A percentile compares a stretch with the other conserved stretches of the same genome.
phyloP scores from a whole-genome alignment of 441 rosid species.

The Cnidoscolus chayamansa region DNA sequence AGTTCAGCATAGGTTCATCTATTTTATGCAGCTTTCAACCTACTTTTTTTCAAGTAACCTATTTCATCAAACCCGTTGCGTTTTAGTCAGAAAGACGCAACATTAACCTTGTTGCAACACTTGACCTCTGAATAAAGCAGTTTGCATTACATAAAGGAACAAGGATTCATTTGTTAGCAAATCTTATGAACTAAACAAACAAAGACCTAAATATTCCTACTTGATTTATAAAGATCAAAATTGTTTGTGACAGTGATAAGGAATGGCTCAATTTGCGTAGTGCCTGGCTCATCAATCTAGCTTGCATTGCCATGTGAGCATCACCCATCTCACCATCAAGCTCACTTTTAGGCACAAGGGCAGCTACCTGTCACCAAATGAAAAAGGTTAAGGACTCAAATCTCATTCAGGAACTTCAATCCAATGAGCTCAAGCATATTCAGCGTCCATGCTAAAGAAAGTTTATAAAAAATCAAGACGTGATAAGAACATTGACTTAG shows the following conservation, averaged over 20 bases:
- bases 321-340: conserved; percentile 99
- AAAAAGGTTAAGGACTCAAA: not conserved
- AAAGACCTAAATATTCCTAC: conserved; percentile 31
- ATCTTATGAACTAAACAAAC: conserved; percentile 11
- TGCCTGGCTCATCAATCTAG: conserved; percentile 98
- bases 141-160: not conserved
- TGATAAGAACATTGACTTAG: not conserved
- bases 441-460: too few species aligned
- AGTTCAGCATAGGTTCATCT: too few species aligned
- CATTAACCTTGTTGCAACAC: too few species aligned
- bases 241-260: conserved; percentile 71
- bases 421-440: not conserved
- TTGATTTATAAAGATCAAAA: conserved; percentile 86
- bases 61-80: too few species aligned
- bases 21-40: too few species aligned
- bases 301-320: conserved; percentile 99
- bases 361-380: conserved; percentile 67
- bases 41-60: too few species aligned
- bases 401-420: conserved; percentile 2
- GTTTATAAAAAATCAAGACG: not conserved
- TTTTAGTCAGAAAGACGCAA: too few species aligned
- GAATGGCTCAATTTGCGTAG: conserved; percentile 96
- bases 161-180: not conserved
- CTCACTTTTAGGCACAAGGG: conserved; percentile 96
- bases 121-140: not conserved